Percentiles rank a stretch among this genome's conserved stretches.
phyloP scores from a whole-genome alignment of 2,329 filamentous ascomycete genomes.

The Curvularia verruculosa region DNA sequence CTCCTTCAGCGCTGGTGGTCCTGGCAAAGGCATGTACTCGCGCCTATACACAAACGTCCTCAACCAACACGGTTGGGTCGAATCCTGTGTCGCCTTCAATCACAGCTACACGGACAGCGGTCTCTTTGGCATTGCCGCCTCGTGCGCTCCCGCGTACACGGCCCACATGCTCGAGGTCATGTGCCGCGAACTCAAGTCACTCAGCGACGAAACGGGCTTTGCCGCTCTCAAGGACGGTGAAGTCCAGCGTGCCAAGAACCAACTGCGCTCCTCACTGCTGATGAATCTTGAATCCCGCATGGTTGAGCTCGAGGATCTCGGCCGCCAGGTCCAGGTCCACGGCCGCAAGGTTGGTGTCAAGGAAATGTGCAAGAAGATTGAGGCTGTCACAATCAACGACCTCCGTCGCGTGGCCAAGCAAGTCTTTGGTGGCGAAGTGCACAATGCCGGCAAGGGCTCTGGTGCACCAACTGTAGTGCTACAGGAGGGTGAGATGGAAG shows the following conservation, averaged over 20 bases:
- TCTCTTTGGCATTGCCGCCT: slow-evolving; percentile 89
- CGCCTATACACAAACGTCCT: slow-evolving; percentile 96
- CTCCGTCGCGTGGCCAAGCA: slow-evolving; percentile 78
- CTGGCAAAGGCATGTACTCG: slow-evolving; percentile 99
- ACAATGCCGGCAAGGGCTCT: slow-evolving; percentile 77
- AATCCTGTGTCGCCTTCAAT: slow-evolving; percentile 95
- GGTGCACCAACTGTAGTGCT: slow-evolving; percentile 93
- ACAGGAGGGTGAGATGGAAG: slow-evolving; percentile 83
- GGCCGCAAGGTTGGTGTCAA: slow-evolving; percentile 87
- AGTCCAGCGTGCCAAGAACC: slow-evolving; percentile 94
- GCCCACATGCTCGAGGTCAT: slow-evolving; percentile 91
- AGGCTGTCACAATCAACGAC: slow-evolving; percentile 78
- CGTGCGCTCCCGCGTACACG: slow-evolving; percentile 79
- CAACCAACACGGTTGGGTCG: slow-evolving; percentile 97
- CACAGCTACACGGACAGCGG: slow-evolving; percentile 96
- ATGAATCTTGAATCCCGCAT: slow-evolving; percentile 98
- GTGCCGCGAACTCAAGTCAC: slow-evolving; percentile 82
- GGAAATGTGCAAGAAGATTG: slow-evolving; percentile 91
- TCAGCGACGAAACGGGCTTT: slow-evolving; percentile 78
- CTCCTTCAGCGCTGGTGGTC: slow-evolving; percentile 94
- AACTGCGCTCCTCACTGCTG: slow-evolving; percentile 83
- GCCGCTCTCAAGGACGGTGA: slow-evolving; percentile 74
- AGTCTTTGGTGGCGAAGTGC: slow-evolving; percentile 77
- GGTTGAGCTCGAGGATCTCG: slow-evolving; percentile 96
- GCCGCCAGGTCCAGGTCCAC: slow-evolving; percentile 95